A percentile compares a stretch with the other conserved stretches of the same genome.
Evolutionary conservation across 139 green algal species (phyloP).

Genomic region (Dunaliella primolecta): DNA sequence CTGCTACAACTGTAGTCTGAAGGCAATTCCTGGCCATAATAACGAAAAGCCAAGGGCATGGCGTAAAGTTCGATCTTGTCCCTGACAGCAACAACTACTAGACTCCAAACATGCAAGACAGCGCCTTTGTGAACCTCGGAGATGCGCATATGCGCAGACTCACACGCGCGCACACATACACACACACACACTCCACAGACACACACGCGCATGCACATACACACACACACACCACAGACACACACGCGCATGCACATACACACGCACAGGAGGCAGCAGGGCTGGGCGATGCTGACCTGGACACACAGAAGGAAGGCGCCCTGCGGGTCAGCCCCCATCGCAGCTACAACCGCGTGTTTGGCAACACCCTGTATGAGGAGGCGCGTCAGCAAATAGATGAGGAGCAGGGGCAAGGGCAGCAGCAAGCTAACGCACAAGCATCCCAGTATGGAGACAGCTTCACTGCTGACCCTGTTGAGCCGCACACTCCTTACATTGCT

Average conservation of each 20-base stretch:
- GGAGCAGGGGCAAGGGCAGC: not conserved
- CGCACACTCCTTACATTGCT: not conserved
- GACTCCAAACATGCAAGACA: no score
- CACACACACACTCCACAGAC: no score
- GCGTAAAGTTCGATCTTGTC: no score
- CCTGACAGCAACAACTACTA: no score
- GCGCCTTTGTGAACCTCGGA: no score
- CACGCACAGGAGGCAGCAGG: constrained; percentile 49
- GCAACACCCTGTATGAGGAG: not conserved
- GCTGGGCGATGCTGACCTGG: constrained; percentile 3
- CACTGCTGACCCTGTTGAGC: not conserved
- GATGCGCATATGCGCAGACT: no score
- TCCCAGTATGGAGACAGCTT: not conserved
- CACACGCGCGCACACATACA: no score
- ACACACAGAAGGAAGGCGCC: not conserved
- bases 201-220: not conserved
- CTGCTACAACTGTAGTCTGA: no score
- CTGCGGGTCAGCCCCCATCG: not conserved
- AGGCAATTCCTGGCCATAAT: no score
- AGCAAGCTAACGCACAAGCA: not conserved
- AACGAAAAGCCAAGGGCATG: no score
- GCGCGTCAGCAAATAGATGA: not conserved
- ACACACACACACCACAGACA: not conserved
- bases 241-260: constrained; percentile 33
- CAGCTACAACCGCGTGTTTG: not conserved